A percentile compares a stretch with the other conserved stretches of the same genome.
phyloP scores from a whole-genome alignment of 352 stramenopile genomes.

The Phytopythium aichiense region DNA sequence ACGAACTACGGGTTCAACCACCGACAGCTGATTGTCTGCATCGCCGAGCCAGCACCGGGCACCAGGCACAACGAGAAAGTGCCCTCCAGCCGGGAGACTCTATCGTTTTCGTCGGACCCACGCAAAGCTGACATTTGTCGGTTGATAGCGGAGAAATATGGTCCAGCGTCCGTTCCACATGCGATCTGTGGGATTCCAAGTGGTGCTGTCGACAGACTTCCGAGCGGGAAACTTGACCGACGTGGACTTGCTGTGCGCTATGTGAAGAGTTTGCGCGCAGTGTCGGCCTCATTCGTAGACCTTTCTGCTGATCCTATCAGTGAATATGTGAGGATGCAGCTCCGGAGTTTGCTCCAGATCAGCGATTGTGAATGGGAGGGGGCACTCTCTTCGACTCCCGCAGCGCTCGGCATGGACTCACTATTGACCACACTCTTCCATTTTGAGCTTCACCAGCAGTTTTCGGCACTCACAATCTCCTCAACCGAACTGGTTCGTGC shows the following conservation, averaged over 20 bases:
- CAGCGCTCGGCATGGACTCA: conserved; percentile 50
- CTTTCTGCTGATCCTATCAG: background rate
- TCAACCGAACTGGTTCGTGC: conserved; percentile 21
- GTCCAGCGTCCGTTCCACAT: conserved; percentile 24
- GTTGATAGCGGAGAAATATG: conserved; percentile 29
- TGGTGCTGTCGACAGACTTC: conserved; percentile 17
- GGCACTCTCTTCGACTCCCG: conserved; percentile 16
- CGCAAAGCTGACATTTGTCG: conserved; percentile 14
- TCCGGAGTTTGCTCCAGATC: background rate
- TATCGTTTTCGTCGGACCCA: conserved; percentile 7
- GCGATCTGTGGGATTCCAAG: conserved; percentile 14
- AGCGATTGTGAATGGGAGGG: background rate
- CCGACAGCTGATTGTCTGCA: conserved; percentile 19
- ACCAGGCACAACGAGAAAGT: no score
- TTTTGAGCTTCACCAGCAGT: conserved; percentile 29
- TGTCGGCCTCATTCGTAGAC: background rate
- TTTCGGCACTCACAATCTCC: conserved; percentile 10
- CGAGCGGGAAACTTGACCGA: conserved; percentile 42
- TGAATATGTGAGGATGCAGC: background rate
- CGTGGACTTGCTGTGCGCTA: conserved; percentile 15
- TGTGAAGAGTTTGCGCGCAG: background rate
- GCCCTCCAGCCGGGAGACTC: no score
- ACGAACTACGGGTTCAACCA: conserved; percentile 12
- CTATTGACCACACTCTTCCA: conserved; percentile 42
- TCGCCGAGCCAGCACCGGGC: background rate